These are phyloP conservation scores for Gossypium davidsonii DNA, from an alignment of 441 rosid genomes.

Conservation along the genomic window DNA sequence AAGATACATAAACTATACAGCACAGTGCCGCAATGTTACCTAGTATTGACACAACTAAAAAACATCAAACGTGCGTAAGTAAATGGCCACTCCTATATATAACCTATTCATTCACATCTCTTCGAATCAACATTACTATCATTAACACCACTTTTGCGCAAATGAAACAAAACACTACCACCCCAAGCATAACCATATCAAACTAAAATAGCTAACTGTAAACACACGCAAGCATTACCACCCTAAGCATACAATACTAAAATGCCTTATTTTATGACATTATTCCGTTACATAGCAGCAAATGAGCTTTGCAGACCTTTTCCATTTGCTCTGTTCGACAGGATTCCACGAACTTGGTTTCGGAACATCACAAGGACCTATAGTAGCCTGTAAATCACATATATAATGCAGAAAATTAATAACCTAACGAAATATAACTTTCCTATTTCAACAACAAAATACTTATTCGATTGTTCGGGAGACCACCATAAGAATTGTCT, in stretches of 20 bases:
- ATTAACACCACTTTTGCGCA: not conserved
- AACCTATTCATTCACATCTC: not conserved
- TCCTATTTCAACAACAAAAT: not conserved
- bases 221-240: not conserved
- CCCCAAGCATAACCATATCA: not conserved
- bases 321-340: slow-evolving; percentile 95
- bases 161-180: not conserved
- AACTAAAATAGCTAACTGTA: not conserved
- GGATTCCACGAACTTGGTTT: slow-evolving; percentile 97
- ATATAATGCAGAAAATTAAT: slow-evolving; percentile 14
- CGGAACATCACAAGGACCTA: slow-evolving; percentile 79
- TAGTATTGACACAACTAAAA: not conserved
- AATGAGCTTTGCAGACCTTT: slow-evolving; percentile 53
- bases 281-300: not conserved
- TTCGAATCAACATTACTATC: not conserved
- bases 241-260: not conserved
- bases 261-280: not conserved
- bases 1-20: not conserved
- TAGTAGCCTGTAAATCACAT: slow-evolving; percentile 53
- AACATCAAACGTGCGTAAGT: not conserved
- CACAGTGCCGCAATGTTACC: not conserved
- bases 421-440: not conserved
- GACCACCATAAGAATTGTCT: slow-evolving; percentile 10
- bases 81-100: not conserved
- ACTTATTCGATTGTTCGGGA: not conserved